Evolutionary conservation across 192 early-diverging fungal genomes (phyloP), one percentile per base, ranked within the genome.

Genomic region (Podila epicladia): DNA sequence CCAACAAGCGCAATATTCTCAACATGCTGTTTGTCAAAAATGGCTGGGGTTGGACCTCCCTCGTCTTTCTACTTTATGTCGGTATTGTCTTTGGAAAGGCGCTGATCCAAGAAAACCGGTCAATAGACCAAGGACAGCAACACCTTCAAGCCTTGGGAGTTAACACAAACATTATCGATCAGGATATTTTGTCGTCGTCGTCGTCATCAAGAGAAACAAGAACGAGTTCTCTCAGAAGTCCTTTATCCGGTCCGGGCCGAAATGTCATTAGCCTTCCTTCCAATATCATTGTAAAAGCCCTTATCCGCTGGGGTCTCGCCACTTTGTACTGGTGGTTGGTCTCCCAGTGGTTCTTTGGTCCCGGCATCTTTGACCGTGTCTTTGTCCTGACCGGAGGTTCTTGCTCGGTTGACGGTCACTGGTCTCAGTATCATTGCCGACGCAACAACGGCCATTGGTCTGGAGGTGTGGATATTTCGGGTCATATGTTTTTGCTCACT

Each of bases 21-120:
- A 97, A 97, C 78, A 72, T 75, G 0, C 84, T 89, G 58, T 91
- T 95, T 85, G 95, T 90, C 66, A 97, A 97, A 84, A 82, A 82
- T 33, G 95, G 91, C 19, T 97, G 96, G 96, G 91, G 89, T 41
- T 97, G 96, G 96, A 96, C 95, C 0, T 89, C 90, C 28, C 50
- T 89, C 15, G 83, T 91, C 31, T 91, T 91, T 61, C 49, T 86
- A 22, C 26, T 83, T 11, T 89, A 90, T 61, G 64, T 92, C 5
- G 74, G 59, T 19, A 53, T 85, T 32, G 69, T 87, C 5, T 61
- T 76, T 17, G 76, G 76, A 20, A 82, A 82, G 19, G 59, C 63
- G n/a, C 32, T 73, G 26, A n/a, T 67, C 2, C 59, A 64, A 12
- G 67, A 57, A 63, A 78, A 74, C 26, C 70, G 17, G 8, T 4